phyloP scores from a whole-genome alignment of 768 basidiomycete species.

The Tulasnella sp. region DNA sequence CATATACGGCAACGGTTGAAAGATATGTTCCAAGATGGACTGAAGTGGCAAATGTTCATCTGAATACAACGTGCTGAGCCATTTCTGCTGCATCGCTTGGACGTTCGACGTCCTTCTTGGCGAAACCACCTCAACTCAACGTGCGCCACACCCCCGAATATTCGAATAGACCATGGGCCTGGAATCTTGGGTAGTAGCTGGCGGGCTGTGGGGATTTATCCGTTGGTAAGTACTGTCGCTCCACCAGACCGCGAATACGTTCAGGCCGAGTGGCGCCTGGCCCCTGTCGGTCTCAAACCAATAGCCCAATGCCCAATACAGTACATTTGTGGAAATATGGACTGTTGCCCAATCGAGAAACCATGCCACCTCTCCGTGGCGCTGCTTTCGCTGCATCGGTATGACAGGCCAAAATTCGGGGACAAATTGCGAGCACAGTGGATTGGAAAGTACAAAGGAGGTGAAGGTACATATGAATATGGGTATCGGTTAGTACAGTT shows the following conservation, averaged over 20 bases:
- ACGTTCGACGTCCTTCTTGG: background rate
- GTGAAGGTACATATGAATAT: background rate
- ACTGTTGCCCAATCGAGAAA: too few relatives aligned
- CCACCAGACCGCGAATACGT: too few relatives aligned
- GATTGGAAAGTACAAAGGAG: background rate
- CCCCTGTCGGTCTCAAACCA: too few relatives aligned
- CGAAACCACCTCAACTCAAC: background rate
- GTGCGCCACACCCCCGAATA: background rate
- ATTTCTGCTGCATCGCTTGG: background rate
- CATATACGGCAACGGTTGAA: background rate
- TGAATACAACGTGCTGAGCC: background rate
- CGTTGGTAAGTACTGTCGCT: too few relatives aligned
- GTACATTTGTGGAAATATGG: too few relatives aligned
- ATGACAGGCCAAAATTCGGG: background rate
- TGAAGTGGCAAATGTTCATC: background rate
- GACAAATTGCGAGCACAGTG: background rate
- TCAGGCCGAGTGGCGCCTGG: too few relatives aligned
- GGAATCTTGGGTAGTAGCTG: background rate
- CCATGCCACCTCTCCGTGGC: too few relatives aligned
- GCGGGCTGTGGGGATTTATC: too few relatives aligned
- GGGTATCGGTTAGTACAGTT: background rate
- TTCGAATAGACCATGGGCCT: too few relatives aligned
- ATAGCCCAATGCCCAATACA: too few relatives aligned
- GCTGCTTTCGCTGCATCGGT: too few relatives aligned
- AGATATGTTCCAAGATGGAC: background rate